Percentiles rank a stretch among this genome's conserved stretches.
These are phyloP conservation scores for Camelina hispida DNA, from an alignment of 345 rosid species.

Conservation along the genomic window DNA sequence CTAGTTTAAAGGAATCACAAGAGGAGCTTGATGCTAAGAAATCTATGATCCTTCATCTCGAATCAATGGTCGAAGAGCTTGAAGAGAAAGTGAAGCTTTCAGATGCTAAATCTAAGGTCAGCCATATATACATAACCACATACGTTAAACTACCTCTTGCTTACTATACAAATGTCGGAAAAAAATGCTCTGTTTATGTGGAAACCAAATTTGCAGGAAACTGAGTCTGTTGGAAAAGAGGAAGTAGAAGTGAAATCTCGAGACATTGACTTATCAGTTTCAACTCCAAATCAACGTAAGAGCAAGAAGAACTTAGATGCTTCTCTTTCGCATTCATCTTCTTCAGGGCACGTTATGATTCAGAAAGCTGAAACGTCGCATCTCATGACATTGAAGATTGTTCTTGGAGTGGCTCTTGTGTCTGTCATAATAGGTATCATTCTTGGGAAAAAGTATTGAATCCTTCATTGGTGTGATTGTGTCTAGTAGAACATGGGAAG, in stretches of 20 bases:
- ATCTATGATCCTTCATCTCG: conserved; percentile 51
- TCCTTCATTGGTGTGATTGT: conserved; percentile 10
- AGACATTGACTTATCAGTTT: conserved; percentile 55
- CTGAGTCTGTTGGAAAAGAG: conserved; percentile 42
- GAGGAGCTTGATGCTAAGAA: conserved; percentile 66
- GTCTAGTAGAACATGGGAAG: not conserved
- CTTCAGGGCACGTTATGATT: conserved; percentile 43
- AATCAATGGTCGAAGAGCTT: conserved; percentile 61
- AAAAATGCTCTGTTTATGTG: conserved; percentile 5
- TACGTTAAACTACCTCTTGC: too few relatives aligned
- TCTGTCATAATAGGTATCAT: conserved; percentile 73
- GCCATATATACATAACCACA: conserved; percentile 31
- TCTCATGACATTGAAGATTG: conserved; percentile 55
- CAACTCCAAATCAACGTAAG: conserved; percentile 63
- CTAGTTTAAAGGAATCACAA: conserved; percentile 55
- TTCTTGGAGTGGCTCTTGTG: conserved; percentile 66
- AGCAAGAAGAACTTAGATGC: conserved; percentile 65
- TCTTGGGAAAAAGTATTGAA: conserved; percentile 77
- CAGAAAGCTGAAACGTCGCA: conserved; percentile 45
- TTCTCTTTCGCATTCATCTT: conserved; percentile 44
- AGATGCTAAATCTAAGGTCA: conserved; percentile 64
- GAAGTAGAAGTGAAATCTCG: conserved; percentile 68
- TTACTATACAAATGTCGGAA: not conserved
- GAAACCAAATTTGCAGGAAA: conserved; percentile 43
- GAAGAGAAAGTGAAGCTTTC: conserved; percentile 60